Evolutionary conservation across 768 basidiomycete species (phyloP).

Genomic region (Tulasnella sp.): DNA sequence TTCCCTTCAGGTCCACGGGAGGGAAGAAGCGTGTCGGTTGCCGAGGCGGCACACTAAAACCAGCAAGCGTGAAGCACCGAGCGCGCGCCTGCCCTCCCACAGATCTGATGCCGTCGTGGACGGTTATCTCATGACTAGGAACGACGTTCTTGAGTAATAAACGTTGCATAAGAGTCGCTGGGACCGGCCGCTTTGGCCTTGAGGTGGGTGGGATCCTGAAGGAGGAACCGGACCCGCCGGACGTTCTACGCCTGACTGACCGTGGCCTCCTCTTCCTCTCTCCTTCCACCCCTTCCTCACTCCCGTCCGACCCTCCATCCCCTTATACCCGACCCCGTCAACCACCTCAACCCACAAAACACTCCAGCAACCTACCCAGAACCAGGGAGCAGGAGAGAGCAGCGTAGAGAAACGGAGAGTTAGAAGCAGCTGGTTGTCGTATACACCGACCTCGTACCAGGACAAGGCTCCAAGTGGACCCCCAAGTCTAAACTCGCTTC

Average conservation of each 20-base stretch:
- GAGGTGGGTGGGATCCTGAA: slow-evolving; percentile 16
- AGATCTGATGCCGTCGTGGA: not conserved
- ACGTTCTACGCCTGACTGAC: slow-evolving; percentile 8
- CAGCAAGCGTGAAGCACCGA: not conserved
- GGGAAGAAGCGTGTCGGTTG: slow-evolving; percentile 5
- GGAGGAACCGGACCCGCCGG: slow-evolving; percentile 6
- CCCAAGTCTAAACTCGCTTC: not conserved
- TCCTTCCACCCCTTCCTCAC: not conserved
- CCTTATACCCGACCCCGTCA: not conserved
- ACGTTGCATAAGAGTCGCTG: too few species aligned
- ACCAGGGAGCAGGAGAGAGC: slow-evolving; percentile 5
- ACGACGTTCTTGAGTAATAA: not conserved
- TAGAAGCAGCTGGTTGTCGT: too few species aligned
- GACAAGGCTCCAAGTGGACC: not conserved
- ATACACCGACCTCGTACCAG: not conserved
- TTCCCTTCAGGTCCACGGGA: slow-evolving; percentile 3
- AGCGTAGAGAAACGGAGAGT: not conserved
- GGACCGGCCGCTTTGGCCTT: not conserved
- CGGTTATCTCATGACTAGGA: not conserved
- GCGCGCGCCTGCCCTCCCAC: slow-evolving; percentile 3
- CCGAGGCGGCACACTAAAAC: not conserved
- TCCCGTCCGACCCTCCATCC: not conserved
- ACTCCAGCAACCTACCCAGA: not conserved
- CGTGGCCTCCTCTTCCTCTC: not conserved
- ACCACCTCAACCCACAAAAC: not conserved